A percentile compares a stretch with the other conserved stretches of the same genome.
Evolutionary conservation across 495 filamentous ascomycete genomes (phyloP).

Genomic region (Acidiella bohemica): DNA sequence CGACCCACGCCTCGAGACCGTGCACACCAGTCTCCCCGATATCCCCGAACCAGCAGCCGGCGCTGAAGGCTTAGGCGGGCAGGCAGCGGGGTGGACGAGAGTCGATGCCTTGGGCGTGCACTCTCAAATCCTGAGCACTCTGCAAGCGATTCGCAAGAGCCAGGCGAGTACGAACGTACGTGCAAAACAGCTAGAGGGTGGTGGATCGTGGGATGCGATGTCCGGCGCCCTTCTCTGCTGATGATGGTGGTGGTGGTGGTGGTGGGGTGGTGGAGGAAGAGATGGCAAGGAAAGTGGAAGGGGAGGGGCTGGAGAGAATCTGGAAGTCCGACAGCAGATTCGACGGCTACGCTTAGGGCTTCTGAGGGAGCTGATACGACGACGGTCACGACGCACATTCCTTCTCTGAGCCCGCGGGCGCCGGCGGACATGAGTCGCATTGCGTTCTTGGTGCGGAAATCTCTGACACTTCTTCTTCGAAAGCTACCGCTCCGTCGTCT

Average conservation of each 20-base stretch:
- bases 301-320: no score
- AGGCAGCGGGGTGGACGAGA: slow-evolving; percentile 46
- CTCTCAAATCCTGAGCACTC: slow-evolving; percentile 65
- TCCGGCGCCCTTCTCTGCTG: slow-evolving; percentile 12
- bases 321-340: background rate
- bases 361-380: background rate
- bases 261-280: no score
- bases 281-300: no score
- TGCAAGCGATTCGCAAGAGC: slow-evolving; percentile 46
- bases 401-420: background rate
- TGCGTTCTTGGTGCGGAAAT: slow-evolving; percentile 65
- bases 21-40: slow-evolving; percentile 78
- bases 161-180: slow-evolving; percentile 77
- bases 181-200: slow-evolving; percentile 84
- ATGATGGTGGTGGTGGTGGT: no score
- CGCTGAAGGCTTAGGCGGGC: slow-evolving; percentile 18
- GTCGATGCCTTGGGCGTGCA: slow-evolving; percentile 86
- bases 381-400: background rate
- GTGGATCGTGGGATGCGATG: slow-evolving; percentile 83
- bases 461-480: slow-evolving; percentile 36
- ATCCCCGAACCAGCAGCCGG: slow-evolving; percentile 52
- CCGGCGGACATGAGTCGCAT: slow-evolving; percentile 33
- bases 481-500: slow-evolving; percentile 10
- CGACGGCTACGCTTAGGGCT: background rate
- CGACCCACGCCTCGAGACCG: slow-evolving; percentile 60